Evolutionary conservation across 2,329 filamentous ascomycete genomes (phyloP), one percentile per base, ranked within the genome.

Genomic region (Periconia digitata): DNA sequence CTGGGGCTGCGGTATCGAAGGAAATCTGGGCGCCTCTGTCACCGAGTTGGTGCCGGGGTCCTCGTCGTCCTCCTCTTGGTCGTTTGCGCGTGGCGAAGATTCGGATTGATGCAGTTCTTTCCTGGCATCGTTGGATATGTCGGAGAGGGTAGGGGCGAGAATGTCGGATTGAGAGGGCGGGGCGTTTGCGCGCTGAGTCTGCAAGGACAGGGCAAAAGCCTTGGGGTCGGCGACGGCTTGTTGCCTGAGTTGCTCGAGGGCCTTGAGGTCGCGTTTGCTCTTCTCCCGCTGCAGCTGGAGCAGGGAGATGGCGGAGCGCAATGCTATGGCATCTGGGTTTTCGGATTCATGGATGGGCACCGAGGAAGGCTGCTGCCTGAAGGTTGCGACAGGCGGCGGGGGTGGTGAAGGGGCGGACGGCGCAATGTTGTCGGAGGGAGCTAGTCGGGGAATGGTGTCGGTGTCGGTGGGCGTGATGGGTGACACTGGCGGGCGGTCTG

Each of bases 291-390:
- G 92, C 56, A 95, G 79, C 73, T 95, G 90, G 40, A 97, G 78
- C 43, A 96, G 85, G 8, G 89, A 87, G 51, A 96, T 90, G 39
- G 92, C 89, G 21, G 88, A 89, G 56, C 87, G 85, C 50, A 96
- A 79, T 5, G 92, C 92, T 51, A 96, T 86, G 20, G 87, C 90
- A 75, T 97, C 92, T 7, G 90, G 85, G 64, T 95, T 95, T 43
- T 78, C 74, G 50, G 71, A 73, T 56, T 74, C 72, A 17, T 72
- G 72, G 56, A 79, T 78, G 7, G 76, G 72, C 37, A 73, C 64
- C 16, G 74, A 68, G 20, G 72, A 61, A 21, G 76, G 76, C 48
- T 70, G 72, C 13, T 68, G 63, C 24, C 72, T 74, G 59, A 74
- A 76, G 38, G 64, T 62, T 13, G 65, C 56, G 24, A 53, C 43